These are phyloP conservation scores for Blastomyces silverae DNA, from an alignment of 2,329 filamentous ascomycete genomes.

Conservation along the genomic window DNA sequence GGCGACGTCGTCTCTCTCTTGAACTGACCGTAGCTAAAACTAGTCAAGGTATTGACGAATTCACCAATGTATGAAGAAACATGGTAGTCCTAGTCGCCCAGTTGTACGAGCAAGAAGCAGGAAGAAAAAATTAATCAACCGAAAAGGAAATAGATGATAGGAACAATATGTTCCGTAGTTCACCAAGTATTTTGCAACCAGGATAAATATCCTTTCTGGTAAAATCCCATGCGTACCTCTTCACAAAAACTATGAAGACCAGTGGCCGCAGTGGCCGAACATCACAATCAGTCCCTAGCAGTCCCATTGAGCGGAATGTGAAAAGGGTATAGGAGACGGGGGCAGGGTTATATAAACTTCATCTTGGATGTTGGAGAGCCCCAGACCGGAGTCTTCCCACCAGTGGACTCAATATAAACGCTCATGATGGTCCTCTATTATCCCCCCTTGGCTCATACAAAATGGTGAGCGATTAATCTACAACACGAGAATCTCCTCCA, in stretches of 20 bases:
- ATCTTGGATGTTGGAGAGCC: constrained; percentile 19
- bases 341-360: constrained; percentile 13
- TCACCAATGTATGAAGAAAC: constrained; percentile 24
- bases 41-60: constrained; percentile 26
- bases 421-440: constrained; percentile 12
- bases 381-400: constrained; percentile 14
- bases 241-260: constrained; percentile 17
- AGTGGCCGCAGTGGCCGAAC: background rate
- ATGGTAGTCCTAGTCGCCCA: constrained; percentile 23
- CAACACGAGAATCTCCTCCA: background rate
- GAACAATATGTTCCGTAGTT: background rate
- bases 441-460: background rate
- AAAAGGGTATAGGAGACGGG: background rate
- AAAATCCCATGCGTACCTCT: constrained; percentile 15
- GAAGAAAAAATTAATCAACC: constrained; percentile 7
- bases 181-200: background rate
- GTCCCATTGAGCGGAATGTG: background rate
- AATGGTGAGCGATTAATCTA: background rate
- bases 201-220: background rate
- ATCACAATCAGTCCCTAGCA: constrained; percentile 10
- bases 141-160: background rate
- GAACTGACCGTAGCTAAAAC: constrained; percentile 23
- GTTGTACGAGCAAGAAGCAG: constrained; percentile 5
- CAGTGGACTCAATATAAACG: constrained; percentile 16
- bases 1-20: background rate